Evolutionary conservation across 2,329 filamentous ascomycete species (phyloP), one percentile per base, ranked within the genome.

Genomic region (Aspergillus chevalieri): DNA sequence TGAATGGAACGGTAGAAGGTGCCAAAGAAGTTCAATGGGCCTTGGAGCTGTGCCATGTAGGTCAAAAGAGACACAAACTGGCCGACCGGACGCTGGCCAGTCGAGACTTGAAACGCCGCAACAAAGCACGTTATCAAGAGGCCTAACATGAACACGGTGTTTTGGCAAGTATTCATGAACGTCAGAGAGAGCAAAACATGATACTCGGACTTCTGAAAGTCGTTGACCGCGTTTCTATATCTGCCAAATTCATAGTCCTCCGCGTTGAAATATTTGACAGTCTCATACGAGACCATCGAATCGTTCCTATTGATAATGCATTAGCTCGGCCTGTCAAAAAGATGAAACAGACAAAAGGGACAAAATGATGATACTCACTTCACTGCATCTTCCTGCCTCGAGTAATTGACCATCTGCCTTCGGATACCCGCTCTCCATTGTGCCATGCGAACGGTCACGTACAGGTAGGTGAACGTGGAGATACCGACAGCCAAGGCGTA

Each of bases 231-330:
- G 42, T 78, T 71, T 43, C 83, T 79, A 62, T 90, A 92, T 21
- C 88, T 80, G 44, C 78, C 74, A 57, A 89, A 90, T 63, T 93
- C 88, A 63, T 87, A 91, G 2, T 81, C 76, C 63, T 92, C 88
- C 6, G 87, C 87, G 59, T 92, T 92, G 76, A 93, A 93, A 63
- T 92, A 92, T 66, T 92, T 93, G 65, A 92, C 88, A 2, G 87
- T 92, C 73, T 98, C 93, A 68, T 97, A 98, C n/a, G 90, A 95
- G 54, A 93, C 90, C 75, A 98, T 93, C 0, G 93, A 97, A 68
- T 98, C 93, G 65, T 96, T 97, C 72, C 78, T 81, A 41, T 21
- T 12, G 17, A 12, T 12, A 19, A 4, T 41, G 38, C 8, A 12
- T 21, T 19, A 41, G n/a, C 21, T 14, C 6, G 17, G 7, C 10